Evolutionary conservation across 139 green algal species (phyloP), one percentile per base, ranked within the genome.

Genomic region (Eudorina sp.): DNA sequence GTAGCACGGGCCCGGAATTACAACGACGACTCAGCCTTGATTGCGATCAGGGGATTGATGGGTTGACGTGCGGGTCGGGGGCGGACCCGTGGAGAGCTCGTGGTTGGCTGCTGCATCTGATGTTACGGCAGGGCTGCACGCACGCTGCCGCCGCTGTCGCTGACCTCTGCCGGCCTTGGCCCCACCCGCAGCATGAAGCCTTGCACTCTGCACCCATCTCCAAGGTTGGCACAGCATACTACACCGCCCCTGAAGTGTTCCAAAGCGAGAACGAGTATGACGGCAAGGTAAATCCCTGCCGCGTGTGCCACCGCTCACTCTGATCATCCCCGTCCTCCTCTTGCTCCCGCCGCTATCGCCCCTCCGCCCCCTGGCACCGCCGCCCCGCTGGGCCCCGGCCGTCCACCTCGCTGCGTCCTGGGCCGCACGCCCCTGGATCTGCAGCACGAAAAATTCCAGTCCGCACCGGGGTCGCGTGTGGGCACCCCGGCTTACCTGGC

Each of bases 401-500:
- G 46, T 6, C 4, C 5, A 3, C 62, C n/a, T 25, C 40, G 5
- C 46, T n/a, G n/a, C n/a, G n/a, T n/a, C n/a, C n/a, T n/a, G n/a
- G n/a, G 18, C 55, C 31, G 40, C 79, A 27, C 11, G 45, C 74
- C 55, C 3, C 38, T 27, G 38, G 31, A 21, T 51, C 27, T 75
- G 27, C 81, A 97, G 93, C 92, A 97, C 89, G 95, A 97, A 82
- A 97, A 96, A 84, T 97, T 94, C 85, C 93, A 97, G 90, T 96
- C 91, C 69, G 96, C 95, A 0, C 95, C 95, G 6, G 94, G 93
- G 4, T 97, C 95, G 0, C 93, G 97, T 18, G 98, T 99, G n/a
- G 98, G 98, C 60, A 99, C 98, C 25, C 97, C 97, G 41, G 97
- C 98, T 18, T 99, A 99, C 92, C 96, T 99, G 60, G 98, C 98